These are phyloP conservation scores for Taphrina betulina DNA, from an alignment of 1,139 yeast genomes.

Conservation along the genomic window DNA sequence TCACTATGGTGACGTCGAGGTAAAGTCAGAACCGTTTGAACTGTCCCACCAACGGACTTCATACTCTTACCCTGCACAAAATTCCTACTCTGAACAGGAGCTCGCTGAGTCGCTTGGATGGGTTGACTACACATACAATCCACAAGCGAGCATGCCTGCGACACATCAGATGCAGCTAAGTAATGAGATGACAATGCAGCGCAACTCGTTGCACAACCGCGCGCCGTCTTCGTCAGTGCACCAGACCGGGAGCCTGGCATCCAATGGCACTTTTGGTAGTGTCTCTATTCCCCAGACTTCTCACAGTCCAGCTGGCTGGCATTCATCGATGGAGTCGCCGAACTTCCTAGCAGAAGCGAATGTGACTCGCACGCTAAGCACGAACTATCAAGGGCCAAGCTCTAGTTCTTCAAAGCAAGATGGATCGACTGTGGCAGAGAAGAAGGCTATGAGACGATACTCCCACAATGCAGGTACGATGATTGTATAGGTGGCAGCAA, in stretches of 20 bases:
- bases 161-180: not conserved
- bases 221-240: not conserved
- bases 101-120: slow-evolving; percentile 28
- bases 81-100: slow-evolving; percentile 14
- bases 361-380: not conserved
- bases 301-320: slow-evolving; percentile 20
- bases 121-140: slow-evolving; percentile 7
- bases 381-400: too few relatives aligned
- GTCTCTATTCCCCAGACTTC: not conserved
- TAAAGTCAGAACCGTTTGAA: slow-evolving; percentile 9
- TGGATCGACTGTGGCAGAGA: slow-evolving; percentile 39
- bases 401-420: not conserved
- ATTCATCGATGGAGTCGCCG: slow-evolving; percentile 13
- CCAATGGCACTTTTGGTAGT: slow-evolving; percentile 7
- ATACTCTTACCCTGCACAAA: not conserved
- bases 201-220: slow-evolving; percentile 1
- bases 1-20: not conserved
- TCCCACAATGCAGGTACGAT: slow-evolving; percentile 44
- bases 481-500: too few relatives aligned
- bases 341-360: not conserved
- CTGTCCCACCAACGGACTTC: not conserved
- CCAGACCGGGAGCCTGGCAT: slow-evolving; percentile 3
- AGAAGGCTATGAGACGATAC: slow-evolving; percentile 50
- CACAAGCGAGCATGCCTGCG: not conserved
- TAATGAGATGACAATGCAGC: slow-evolving; percentile 1